Evolutionary conservation across 306 rosid species (phyloP).

Genomic region (Hylodesmum podocarpum): DNA sequence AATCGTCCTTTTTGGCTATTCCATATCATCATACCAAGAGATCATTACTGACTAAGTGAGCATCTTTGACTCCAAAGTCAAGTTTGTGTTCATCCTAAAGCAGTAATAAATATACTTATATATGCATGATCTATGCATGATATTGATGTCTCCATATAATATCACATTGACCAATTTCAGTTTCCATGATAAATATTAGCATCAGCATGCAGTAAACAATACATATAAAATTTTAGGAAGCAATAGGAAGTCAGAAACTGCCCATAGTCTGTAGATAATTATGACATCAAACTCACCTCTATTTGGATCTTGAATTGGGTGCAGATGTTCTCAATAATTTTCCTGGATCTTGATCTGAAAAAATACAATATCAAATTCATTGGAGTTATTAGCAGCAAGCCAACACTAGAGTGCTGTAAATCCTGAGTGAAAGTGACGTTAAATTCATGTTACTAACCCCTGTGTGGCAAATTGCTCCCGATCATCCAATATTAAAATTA

Average conservation of each 20-base stretch:
- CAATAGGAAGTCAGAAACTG: slow-evolving; percentile 13
- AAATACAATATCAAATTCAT: slow-evolving; percentile 16
- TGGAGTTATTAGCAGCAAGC: slow-evolving; percentile 19
- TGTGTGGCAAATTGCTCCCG: slow-evolving; percentile 91
- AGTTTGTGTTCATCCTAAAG: neutral
- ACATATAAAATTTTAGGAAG: neutral
- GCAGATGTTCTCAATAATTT: slow-evolving; percentile 65
- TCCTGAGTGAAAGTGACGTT: neutral
- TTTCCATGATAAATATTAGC: neutral
- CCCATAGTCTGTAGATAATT: neutral
- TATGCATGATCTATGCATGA: slow-evolving; percentile 6
- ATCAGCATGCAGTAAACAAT: neutral
- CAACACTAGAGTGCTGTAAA: neutral
- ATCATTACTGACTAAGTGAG: neutral
- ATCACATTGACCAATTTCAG: neutral
- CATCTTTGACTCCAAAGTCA: neutral
- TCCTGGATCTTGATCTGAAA: slow-evolving; percentile 76
- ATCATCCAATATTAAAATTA: slow-evolving; percentile 80
- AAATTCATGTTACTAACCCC: slow-evolving; percentile 60
- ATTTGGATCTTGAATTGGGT: slow-evolving; percentile 68
- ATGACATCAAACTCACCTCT: slow-evolving; percentile 53
- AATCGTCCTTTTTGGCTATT: neutral
- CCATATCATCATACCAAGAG: neutral
- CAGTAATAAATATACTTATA: neutral
- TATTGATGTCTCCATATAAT: neutral